Conservation (phyloP, 2,329 filamentous ascomycete species). For the Verticillium nonalfalfae region DNA sequence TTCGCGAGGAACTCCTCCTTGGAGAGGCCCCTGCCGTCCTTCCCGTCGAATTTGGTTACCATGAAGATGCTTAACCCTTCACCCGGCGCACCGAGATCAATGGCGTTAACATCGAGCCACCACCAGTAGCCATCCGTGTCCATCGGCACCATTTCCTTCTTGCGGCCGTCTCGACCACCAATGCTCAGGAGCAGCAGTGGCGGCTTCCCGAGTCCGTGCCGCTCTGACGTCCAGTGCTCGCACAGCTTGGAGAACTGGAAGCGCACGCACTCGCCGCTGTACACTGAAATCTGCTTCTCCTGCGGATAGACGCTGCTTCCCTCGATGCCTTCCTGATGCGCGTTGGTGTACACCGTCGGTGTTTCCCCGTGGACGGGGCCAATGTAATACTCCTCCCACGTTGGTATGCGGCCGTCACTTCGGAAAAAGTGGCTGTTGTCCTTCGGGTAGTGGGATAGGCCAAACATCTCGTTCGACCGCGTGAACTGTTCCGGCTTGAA, state of each 20-base stretch:
- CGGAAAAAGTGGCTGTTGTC: conserved; percentile 67
- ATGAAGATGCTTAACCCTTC: conserved; percentile 61
- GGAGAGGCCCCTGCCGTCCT: conserved; percentile 41
- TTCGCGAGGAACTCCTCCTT: conserved; percentile 38
- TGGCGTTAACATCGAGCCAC: conserved; percentile 69
- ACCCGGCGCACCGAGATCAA: conserved; percentile 61
- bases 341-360: conserved; percentile 38
- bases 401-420: conserved; percentile 57
- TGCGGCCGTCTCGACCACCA: conserved; percentile 58
- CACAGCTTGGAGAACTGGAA: conserved; percentile 80
- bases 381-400: conserved; percentile 78
- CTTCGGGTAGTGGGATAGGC: conserved; percentile 69
- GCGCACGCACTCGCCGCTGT: conserved; percentile 51
- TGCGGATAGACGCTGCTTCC: conserved; percentile 56
- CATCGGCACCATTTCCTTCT: conserved; percentile 64
- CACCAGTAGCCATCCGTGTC: conserved; percentile 74
- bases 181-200: conserved; percentile 66
- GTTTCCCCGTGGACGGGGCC: conserved; percentile 48
- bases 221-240: conserved; percentile 73
- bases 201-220: conserved; percentile 57
- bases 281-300: conserved; percentile 52
- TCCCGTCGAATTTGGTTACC: conserved; percentile 43
- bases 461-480: conserved; percentile 70
- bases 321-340: conserved; percentile 43
- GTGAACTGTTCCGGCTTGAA: conserved; percentile 62